Evolutionary conservation across 2,329 filamentous ascomycete genomes (phyloP).

Genomic region (Myriosclerotinia duriaeana): DNA sequence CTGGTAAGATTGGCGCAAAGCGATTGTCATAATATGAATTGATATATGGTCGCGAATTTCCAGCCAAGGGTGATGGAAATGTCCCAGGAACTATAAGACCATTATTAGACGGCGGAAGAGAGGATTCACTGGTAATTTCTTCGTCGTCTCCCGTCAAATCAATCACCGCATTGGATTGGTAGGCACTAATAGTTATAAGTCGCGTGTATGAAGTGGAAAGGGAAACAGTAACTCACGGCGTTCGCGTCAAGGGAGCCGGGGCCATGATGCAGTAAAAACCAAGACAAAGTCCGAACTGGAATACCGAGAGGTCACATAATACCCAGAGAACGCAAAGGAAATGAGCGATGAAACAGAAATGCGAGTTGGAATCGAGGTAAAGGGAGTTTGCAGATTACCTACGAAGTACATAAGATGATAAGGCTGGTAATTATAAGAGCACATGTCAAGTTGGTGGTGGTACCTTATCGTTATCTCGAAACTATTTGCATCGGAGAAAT

Average conservation of each 20-base stretch:
- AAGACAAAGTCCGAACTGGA: too few species aligned
- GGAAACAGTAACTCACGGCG: slow-evolving; percentile 10
- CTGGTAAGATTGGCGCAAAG: slow-evolving; percentile 8
- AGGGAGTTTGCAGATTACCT: not conserved
- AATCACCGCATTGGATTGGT: slow-evolving; percentile 10
- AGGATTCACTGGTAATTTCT: not conserved
- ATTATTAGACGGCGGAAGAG: slow-evolving; percentile 8
- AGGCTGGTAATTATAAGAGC: not conserved
- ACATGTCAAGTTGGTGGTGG: not conserved
- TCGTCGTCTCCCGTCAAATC: slow-evolving; percentile 18
- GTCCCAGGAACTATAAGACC: slow-evolving; percentile 15
- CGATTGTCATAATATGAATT: not conserved
- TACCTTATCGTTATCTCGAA: slow-evolving; percentile 13
- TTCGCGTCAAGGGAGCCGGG: slow-evolving; percentile 13
- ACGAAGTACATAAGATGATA: slow-evolving; percentile 1
- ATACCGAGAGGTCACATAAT: slow-evolving; percentile 2
- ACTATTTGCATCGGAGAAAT: not conserved
- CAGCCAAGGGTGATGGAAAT: not conserved
- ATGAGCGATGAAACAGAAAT: too few species aligned
- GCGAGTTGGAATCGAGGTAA: not conserved
- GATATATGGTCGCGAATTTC: not conserved
- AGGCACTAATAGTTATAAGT: slow-evolving; percentile 6
- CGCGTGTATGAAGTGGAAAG: slow-evolving; percentile 9
- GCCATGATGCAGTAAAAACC: slow-evolving; percentile 5
- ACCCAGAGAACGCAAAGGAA: not conserved